Conservation (phyloP, 2,329 filamentous ascomycete genomes). For the Clarireedia monteithiana region DNA sequence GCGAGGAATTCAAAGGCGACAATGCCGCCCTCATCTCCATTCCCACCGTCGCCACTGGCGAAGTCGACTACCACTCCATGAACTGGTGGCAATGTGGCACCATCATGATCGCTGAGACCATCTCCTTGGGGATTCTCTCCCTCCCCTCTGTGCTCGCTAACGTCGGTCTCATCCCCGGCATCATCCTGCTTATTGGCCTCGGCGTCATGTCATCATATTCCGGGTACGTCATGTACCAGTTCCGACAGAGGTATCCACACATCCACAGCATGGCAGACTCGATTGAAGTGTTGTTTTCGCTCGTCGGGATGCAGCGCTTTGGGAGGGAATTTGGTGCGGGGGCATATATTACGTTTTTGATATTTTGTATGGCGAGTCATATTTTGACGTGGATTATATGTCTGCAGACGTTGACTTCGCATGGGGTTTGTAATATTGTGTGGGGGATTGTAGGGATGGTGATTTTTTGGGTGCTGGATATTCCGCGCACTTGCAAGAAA, state of each 20-base stretch:
- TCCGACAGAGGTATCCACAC: constrained; percentile 44
- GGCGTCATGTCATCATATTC: constrained; percentile 50
- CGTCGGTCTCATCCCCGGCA: constrained; percentile 9
- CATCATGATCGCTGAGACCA: constrained; percentile 9
- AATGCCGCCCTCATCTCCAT: background rate
- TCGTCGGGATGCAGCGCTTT: background rate
- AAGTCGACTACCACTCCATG: background rate
- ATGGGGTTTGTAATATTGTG: constrained; percentile 46
- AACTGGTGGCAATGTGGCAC: constrained; percentile 4
- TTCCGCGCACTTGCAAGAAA: constrained; percentile 49
- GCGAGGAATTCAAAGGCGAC: background rate
- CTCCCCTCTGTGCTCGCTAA: constrained; percentile 5
- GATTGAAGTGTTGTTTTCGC: background rate
- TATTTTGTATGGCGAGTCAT: constrained; percentile 55
- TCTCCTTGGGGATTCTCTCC: constrained; percentile 7
- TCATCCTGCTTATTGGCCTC: constrained; percentile 45
- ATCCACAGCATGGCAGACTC: constrained; percentile 26
- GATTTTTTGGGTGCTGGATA: constrained; percentile 41
- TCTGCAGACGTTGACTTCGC: constrained; percentile 47
- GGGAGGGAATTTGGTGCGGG: constrained; percentile 40
- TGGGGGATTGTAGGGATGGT: constrained; percentile 44
- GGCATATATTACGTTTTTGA: constrained; percentile 44
- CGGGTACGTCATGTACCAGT: constrained; percentile 51
- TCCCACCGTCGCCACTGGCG: background rate
- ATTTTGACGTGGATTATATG: constrained; percentile 51